Base-by-base conservation (phyloP, 148 eudicot genomes). In the Rhododendron ferrugineum region DNA sequence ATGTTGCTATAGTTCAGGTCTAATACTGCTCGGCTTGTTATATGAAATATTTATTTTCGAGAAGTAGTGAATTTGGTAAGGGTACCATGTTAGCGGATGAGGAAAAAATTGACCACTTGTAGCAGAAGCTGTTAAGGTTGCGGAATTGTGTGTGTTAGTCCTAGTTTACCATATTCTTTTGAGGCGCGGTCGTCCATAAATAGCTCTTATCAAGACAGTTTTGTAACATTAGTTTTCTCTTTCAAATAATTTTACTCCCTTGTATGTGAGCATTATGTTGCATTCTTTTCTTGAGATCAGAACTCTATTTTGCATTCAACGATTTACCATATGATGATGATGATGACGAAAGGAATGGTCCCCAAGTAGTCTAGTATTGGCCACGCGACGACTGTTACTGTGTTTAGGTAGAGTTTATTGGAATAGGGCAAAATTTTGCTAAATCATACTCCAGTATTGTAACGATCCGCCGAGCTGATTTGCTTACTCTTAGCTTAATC, bases 1-100 rank as follows among this genome's bases (percentile, higher is more conserved):
- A 91, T 94, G 95, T 88, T 97, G 89, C 88, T 97, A 72, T 94
- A 93, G 86, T 62, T 46, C 84, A 23, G 83, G 49, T 83, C 79
- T 47, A 20, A 23, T 52, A 34, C 85, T 83, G 60, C 73, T 4
- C 66, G 11, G 11, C 72, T 14, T 70, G 47, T 30, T 77, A 15
- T 37, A 15, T 46, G 76, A 77, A 77, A 22, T 83, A 75, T 77
- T 66, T 78, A 23, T 42, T 42, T 40, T 40, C 11, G 79, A 13
- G 37, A 4, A 32, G 37, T 5, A 30, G 18, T 70, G 20, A 70
- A 37, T 62, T 75, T 56, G 73, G 44, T 22, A 23, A 47, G 77
- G 64, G 30, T 64, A 26, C 75, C 42, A 32, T 47, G 5, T 23
- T 68, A 79, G 84, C 32, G 22, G 22, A 75, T 23, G 60, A 46